phyloP scores from a whole-genome alignment of 805 yeast species.

The Diddensiella transvaalensis region DNA sequence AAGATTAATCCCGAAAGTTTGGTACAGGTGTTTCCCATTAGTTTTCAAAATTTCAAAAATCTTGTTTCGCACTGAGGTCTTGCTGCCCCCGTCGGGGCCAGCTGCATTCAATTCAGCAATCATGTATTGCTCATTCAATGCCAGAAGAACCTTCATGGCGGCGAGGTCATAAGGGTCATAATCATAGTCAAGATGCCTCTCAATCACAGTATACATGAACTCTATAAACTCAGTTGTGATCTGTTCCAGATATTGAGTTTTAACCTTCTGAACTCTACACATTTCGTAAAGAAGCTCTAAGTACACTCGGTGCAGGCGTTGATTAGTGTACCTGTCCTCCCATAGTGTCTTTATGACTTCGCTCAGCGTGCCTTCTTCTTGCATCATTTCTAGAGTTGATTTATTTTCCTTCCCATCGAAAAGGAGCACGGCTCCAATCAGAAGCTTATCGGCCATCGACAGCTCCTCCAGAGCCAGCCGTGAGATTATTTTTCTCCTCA shows the following conservation, averaged over 20 bases:
- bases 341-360: conserved; percentile 44
- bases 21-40: conserved; percentile 40
- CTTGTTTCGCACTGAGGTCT: conserved; percentile 2
- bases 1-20: conserved; percentile 62
- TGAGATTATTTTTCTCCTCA: conserved; percentile 36
- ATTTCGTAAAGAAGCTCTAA: conserved; percentile 54
- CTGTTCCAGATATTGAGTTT: conserved; percentile 38
- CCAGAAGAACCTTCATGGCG: conserved; percentile 65
- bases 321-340: conserved; percentile 35
- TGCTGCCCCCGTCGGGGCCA: conserved; percentile 1
- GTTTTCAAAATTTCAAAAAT: conserved; percentile 54
- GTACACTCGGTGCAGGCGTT: conserved; percentile 41
- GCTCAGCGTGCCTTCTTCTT: conserved; percentile 51
- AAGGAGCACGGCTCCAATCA: conserved; percentile 43
- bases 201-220: conserved; percentile 46
- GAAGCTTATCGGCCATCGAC: conserved; percentile 33
- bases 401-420: conserved; percentile 44
- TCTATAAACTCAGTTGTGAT: conserved; percentile 46
- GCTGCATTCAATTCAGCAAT: conserved; percentile 40
- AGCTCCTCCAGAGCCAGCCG: conserved; percentile 32
- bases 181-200: conserved; percentile 31
- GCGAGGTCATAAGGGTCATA: conserved; percentile 57
- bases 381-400: conserved; percentile 42
- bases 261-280: conserved; percentile 48
- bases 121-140: conserved; percentile 86